Evolutionary conservation across 2,329 filamentous ascomycete genomes (phyloP).

Genomic region (Helminthosporium solani): DNA sequence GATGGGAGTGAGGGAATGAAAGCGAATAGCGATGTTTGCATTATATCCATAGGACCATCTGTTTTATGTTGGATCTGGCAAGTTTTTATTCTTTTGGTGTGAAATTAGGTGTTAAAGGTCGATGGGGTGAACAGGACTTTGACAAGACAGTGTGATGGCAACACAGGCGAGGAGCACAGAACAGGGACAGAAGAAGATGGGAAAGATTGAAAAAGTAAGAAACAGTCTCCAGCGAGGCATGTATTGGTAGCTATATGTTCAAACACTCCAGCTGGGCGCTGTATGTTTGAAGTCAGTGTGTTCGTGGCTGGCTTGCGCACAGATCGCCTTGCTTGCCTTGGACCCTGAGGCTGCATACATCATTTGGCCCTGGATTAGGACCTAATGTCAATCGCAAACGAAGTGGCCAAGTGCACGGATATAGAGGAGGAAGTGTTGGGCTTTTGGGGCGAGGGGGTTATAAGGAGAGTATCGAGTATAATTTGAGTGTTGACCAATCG

Average conservation of each 20-base stretch:
- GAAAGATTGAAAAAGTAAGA: too few relatives aligned
- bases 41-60: background rate
- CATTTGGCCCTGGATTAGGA: background rate
- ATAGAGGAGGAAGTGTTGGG: background rate
- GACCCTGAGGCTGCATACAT: background rate
- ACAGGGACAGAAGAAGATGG: too few relatives aligned
- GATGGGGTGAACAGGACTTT: too few relatives aligned
- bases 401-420: conserved; percentile 1
- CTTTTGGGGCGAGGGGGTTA: conserved; percentile 5
- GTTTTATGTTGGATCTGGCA: background rate
- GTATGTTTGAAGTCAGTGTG: too few relatives aligned
- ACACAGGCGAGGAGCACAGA: too few relatives aligned
- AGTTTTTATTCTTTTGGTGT: too few relatives aligned
- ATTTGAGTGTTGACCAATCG: conserved; percentile 12
- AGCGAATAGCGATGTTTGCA: background rate
- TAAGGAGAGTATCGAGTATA: conserved; percentile 7
- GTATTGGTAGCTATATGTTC: too few relatives aligned
- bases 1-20: background rate
- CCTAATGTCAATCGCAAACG: background rate
- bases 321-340: background rate
- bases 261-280: too few relatives aligned
- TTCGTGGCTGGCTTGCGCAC: background rate
- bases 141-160: too few relatives aligned
- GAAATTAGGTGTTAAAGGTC: too few relatives aligned
- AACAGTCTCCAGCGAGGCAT: too few relatives aligned